Evolutionary conservation across 2,329 filamentous ascomycete species (phyloP), one percentile per base, ranked within the genome.

Genomic region (Alternaria sp.): DNA sequence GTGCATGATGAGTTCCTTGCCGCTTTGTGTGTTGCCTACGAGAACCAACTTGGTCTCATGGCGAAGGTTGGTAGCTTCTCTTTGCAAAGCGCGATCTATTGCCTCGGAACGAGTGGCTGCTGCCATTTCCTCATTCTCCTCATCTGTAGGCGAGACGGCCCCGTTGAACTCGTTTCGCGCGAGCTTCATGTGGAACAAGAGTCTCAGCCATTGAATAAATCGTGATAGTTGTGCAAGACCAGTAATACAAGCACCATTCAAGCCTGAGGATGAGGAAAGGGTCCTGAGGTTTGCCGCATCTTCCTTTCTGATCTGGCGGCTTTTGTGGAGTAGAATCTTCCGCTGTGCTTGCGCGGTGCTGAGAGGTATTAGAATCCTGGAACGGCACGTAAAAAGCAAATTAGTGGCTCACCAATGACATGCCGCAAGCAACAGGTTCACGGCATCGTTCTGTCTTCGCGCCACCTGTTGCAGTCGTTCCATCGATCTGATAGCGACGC

Each of bases 301-400:
- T 56, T 75, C 73, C 46, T 74, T 72, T 27, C 73, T 71, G 38
- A 77, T 77, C 44, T 77, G 73, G 45, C 74, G 72, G 50, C 73
- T 75, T 57, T 78, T 78, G 64, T 78, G 68, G 20, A 78, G 65
- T 11, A 78, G 56, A 12, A 78, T 78, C 60, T 78, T 78, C 54
- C 76, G 70, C 50, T 78, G 76, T 34, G 76, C 76, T 76, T 78
- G 59, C 62, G 70, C 60, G 71, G 75, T 52, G 70, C 76, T 64
- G 70, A 66, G 16, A 41, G 28, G n/a, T 36, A 65, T 77, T 65
- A 77, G 72, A 46, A 18, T n/a, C 22, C 25, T 5, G 45, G 18
- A 27, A 27, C 8, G 3, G 30, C 2, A 27, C 32, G n/a, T 18
- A 20, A 50, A 9, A 25, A 22, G 22, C 30, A 1, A 36, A 6